A percentile compares a stretch with the other conserved stretches of the same genome.
Evolutionary conservation across 768 basidiomycete genomes (phyloP).

Genomic region (Panus rudis): DNA sequence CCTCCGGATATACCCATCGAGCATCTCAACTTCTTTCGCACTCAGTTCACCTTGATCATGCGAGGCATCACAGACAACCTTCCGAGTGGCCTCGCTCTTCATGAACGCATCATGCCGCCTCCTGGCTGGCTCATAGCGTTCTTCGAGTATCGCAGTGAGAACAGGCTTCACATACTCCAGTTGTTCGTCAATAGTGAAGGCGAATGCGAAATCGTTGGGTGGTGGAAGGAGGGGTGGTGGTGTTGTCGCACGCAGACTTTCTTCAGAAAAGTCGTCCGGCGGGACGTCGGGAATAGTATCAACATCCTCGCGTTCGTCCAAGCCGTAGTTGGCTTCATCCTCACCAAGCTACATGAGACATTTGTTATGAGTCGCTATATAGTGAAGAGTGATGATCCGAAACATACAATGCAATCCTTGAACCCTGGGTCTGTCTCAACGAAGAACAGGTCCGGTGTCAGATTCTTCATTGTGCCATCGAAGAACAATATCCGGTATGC

Average conservation of each 20-base stretch:
- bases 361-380: conserved; percentile 1
- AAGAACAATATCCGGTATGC: conserved; percentile 56
- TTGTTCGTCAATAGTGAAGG: conserved; percentile 48
- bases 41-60: conserved; percentile 33
- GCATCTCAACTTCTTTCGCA: conserved; percentile 29
- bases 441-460: conserved; percentile 50
- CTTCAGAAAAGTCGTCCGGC: conserved; percentile 13
- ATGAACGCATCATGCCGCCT: conserved; percentile 48
- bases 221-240: conserved; percentile 37
- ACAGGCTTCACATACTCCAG: conserved; percentile 62
- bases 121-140: conserved; percentile 46
- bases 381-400: background rate
- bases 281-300: conserved; percentile 17
- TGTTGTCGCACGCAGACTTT: conserved; percentile 30
- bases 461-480: conserved; percentile 36
- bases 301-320: conserved; percentile 23
- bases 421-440: conserved; percentile 55
- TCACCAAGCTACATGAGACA: conserved; percentile 41
- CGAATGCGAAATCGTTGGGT: conserved; percentile 32
- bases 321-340: conserved; percentile 42
- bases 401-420: conserved; percentile 46
- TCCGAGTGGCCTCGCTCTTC: conserved; percentile 45
- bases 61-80: conserved; percentile 26
- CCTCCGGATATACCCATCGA: conserved; percentile 24
- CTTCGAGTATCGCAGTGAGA: conserved; percentile 50